A percentile compares a stretch with the other conserved stretches of the same genome.
phyloP scores from a whole-genome alignment of 225 moss, liverwort and hornwort genomes.

The Ulota crispa region DNA sequence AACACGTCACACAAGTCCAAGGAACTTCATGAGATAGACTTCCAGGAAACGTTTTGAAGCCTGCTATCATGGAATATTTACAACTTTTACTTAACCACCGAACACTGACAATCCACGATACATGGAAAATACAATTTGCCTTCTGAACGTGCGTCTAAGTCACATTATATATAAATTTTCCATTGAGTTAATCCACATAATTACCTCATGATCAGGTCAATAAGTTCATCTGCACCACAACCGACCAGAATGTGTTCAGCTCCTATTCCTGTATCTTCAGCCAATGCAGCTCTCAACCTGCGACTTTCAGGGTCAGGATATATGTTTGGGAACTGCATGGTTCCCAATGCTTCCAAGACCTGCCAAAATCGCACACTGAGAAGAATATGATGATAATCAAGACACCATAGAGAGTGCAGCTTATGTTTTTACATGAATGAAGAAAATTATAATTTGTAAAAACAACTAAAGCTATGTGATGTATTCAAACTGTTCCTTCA shows the following conservation, averaged over 20 bases:
- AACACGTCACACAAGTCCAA: slow-evolving; percentile 19
- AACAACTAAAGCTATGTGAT: background rate
- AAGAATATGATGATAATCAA: background rate
- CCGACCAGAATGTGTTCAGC: slow-evolving; percentile 96
- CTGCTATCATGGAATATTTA: background rate
- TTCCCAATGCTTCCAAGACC: slow-evolving; percentile 97
- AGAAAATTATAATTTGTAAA: background rate
- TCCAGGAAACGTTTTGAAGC: background rate
- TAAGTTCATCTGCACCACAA: slow-evolving; percentile 97
- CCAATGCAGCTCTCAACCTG: slow-evolving; percentile 84
- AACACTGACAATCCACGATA: background rate
- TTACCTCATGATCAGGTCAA: slow-evolving; percentile 98
- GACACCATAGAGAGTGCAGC: background rate
- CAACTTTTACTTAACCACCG: background rate
- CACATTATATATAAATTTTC: background rate
- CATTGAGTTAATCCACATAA: background rate
- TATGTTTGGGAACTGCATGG: slow-evolving; percentile 94
- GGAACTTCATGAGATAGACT: background rate
- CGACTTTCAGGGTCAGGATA: slow-evolving; percentile 99
- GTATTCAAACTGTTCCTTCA: background rate
- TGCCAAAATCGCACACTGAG: slow-evolving; percentile 21
- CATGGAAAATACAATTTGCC: background rate
- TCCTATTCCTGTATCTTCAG: slow-evolving; percentile 82
- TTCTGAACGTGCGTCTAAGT: background rate
- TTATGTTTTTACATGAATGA: background rate